Percentiles rank a stretch among this genome's conserved stretches.
phyloP scores from a whole-genome alignment of 768 basidiomycete species.

The Phanerodontia chrysosporium region DNA sequence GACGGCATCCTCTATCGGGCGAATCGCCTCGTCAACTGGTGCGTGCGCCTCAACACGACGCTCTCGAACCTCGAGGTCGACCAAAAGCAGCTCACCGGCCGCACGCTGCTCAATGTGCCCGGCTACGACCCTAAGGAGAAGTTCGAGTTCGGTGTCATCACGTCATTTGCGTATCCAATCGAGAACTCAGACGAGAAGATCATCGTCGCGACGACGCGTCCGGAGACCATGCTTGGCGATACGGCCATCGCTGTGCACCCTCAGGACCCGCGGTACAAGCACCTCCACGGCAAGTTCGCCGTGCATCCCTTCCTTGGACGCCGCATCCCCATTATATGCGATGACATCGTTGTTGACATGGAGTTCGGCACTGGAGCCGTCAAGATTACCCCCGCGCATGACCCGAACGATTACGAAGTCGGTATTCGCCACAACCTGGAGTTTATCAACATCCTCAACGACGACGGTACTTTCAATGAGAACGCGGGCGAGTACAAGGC shows the following conservation, averaged over 20 bases:
- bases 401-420: constrained; percentile 95
- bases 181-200: constrained; percentile 89
- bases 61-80: constrained; percentile 99
- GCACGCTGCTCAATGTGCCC: constrained; percentile 84
- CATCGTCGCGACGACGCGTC: constrained; percentile 94
- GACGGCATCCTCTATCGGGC: constrained; percentile 92
- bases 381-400: constrained; percentile 98
- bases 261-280: constrained; percentile 87
- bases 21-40: constrained; percentile 98
- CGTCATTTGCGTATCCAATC: constrained; percentile 92
- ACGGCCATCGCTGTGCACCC: constrained; percentile 97
- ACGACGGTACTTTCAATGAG: constrained; percentile 92
- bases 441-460: constrained; percentile 93
- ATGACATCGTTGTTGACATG: constrained; percentile 85
- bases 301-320: constrained; percentile 86
- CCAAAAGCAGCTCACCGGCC: constrained; percentile 81
- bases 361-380: constrained; percentile 97
- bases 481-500: constrained; percentile 84
- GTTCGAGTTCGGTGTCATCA: constrained; percentile 95
- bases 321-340: constrained; percentile 82
- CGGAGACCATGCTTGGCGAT: constrained; percentile 98
- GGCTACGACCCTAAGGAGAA: constrained; percentile 94
- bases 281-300: constrained; percentile 91
- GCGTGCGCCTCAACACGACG: constrained; percentile 91
- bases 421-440: constrained; percentile 82